These are phyloP conservation scores for Spirogloea muscicola DNA, from an alignment of 139 green algal species.

Conservation along the genomic window DNA sequence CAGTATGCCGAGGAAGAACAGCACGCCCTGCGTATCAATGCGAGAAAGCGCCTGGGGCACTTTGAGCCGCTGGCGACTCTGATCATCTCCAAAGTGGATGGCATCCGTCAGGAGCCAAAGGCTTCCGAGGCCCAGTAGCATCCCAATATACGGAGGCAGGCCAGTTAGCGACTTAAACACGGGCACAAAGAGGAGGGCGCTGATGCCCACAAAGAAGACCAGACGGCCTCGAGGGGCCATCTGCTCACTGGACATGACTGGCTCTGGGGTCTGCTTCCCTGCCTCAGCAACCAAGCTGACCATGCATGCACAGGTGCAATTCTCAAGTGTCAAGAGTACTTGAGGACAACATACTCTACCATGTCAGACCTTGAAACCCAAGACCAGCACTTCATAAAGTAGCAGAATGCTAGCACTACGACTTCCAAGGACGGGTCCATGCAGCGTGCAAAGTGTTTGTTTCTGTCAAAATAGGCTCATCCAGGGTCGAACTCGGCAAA, in stretches of 20 bases:
- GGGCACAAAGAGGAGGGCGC: slow-evolving; percentile 63
- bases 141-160: slow-evolving; percentile 70
- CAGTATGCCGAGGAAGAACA: slow-evolving; percentile 76
- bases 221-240: slow-evolving; percentile 56
- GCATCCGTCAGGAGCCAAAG: slow-evolving; percentile 73
- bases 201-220: slow-evolving; percentile 60
- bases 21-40: slow-evolving; percentile 65
- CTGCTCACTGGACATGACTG: slow-evolving; percentile 1
- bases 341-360: not conserved
- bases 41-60: slow-evolving; percentile 54
- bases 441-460: too few relatives aligned
- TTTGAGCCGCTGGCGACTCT: slow-evolving; percentile 39
- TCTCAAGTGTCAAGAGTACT: not conserved
- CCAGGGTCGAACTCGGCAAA: too few relatives aligned
- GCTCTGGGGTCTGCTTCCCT: too few relatives aligned
- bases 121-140: slow-evolving; percentile 61
- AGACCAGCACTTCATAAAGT: too few relatives aligned
- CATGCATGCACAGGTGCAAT: not conserved
- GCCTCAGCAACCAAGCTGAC: not conserved
- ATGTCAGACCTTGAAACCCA: not conserved
- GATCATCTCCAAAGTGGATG: slow-evolving; percentile 63
- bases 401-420: too few relatives aligned
- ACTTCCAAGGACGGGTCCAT: too few relatives aligned
- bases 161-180: slow-evolving; percentile 63
- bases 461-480: too few relatives aligned